Evolutionary conservation across 768 basidiomycete genomes (phyloP).

Genomic region (Tulasnella sp.): DNA sequence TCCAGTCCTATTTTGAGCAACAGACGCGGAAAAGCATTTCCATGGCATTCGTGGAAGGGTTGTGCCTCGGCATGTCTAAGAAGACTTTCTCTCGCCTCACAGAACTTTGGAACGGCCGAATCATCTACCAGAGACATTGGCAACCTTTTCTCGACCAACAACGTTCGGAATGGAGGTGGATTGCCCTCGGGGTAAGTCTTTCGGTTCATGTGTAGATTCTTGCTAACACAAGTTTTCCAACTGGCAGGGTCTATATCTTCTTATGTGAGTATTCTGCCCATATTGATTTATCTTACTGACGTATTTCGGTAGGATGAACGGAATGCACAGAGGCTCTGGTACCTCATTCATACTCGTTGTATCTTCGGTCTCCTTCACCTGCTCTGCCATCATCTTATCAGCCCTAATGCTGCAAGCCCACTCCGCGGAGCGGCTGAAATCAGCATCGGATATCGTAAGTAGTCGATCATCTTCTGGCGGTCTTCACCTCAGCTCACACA

Average conservation of each 20-base stretch:
- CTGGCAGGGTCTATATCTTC: neutral
- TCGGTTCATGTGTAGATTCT: neutral
- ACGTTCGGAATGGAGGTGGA: neutral
- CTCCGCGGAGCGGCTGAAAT: neutral
- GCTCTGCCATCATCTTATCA: neutral
- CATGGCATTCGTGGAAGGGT: neutral
- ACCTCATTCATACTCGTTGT: neutral
- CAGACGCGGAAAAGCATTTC: neutral
- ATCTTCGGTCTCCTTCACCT: neutral
- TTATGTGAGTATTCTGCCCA: neutral
- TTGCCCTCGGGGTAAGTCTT: neutral
- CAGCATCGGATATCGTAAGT: neutral
- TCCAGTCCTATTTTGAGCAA: neutral
- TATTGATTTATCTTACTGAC: neutral
- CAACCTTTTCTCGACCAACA: neutral
- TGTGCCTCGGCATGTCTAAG: neutral
- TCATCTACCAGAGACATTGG: neutral
- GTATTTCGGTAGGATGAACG: neutral
- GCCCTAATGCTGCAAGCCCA: neutral
- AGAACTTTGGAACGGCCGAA: slow-evolving; percentile 2
- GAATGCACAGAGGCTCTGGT: neutral
- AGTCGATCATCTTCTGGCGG: neutral
- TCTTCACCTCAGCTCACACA: neutral
- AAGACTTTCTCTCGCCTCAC: neutral
- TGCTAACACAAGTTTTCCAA: neutral